Base-by-base conservation (phyloP, 768 basidiomycete species). In the Pleurotus giganteus region DNA sequence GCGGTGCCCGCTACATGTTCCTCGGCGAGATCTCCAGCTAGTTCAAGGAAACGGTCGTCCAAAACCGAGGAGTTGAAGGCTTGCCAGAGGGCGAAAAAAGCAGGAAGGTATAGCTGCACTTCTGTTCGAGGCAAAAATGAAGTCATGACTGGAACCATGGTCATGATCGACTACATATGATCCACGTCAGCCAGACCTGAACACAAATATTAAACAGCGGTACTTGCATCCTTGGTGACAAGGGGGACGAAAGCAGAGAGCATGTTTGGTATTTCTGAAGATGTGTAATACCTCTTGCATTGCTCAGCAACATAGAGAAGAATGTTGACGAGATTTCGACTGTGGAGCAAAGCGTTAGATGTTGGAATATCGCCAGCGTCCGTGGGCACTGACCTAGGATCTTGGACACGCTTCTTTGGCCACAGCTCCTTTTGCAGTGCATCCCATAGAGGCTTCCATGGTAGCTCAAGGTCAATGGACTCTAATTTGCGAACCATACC, bases 361-460 rank as follows among this genome's bases (percentile, higher is more conserved):
- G 46, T 39, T 21, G 50, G n/a, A 29, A 24, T 45, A 51, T 41
- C 27, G 31, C 21, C 17, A 53, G 27, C 41, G 37, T 17, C 46
- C 26, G 32, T 26, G 50, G 57, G 47, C 9, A 67, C 82, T 62
- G 67, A 88, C 85, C 80, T 77, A 23, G 75, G 65, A 57, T 88
- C 85, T 19, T 78, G 73, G 17, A 82, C 73, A 60, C 84, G 76
- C 53, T 79, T 78, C 70, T 88, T 89, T 4, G 83, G 82, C 80
- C 86, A 89, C 0, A 92, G 65, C 60, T 92, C 90, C 66, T 83
- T 88, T 69, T 86, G 77, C 26, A 93, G 69, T 23, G 76, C 72
- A 13, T 80, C 74, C 90, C 91, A 93, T n/a, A 93, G 74, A 9
- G 89, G 85, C 57, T 74, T 58, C 91, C 91, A 93, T 1, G 82